Conservation (phyloP, 2,329 filamentous ascomycete species). For the Aspergillus neotritici region DNA sequence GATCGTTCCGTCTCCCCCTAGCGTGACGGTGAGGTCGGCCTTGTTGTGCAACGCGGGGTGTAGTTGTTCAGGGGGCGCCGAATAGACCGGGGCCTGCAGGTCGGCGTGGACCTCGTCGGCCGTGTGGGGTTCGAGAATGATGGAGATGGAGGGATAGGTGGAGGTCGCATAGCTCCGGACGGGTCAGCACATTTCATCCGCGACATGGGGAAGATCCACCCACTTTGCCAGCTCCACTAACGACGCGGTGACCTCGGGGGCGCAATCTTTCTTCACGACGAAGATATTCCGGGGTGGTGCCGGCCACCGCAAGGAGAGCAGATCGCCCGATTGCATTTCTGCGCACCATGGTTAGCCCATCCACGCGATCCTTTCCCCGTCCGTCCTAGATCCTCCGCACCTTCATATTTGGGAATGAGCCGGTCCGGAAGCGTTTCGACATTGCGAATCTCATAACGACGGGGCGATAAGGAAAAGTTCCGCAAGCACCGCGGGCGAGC, state of each 20-base stretch:
- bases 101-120: constrained; percentile 65
- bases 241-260: constrained; percentile 50
- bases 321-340: constrained; percentile 55
- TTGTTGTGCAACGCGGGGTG: constrained; percentile 62
- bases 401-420: constrained; percentile 59
- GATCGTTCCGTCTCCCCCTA: constrained; percentile 91
- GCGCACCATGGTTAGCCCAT: constrained; percentile 5
- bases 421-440: constrained; percentile 44
- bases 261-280: constrained; percentile 61
- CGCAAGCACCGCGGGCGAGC: constrained; percentile 19
- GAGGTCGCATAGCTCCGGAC: constrained; percentile 61
- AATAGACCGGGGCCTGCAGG: constrained; percentile 69
- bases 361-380: constrained; percentile 15
- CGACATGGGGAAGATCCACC: not conserved
- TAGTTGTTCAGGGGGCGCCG: constrained; percentile 31
- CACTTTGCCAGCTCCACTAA: constrained; percentile 54
- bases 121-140: constrained; percentile 75
- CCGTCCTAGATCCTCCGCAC: constrained; percentile 33
- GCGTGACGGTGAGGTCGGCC: constrained; percentile 80
- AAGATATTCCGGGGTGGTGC: constrained; percentile 63
- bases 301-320: constrained; percentile 63
- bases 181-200: constrained; percentile 2
- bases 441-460: constrained; percentile 40
- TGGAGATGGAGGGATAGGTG: constrained; percentile 73
- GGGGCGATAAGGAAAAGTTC: constrained; percentile 40